phyloP scores from a whole-genome alignment of 1,284 basidiomycete species.

The Leucoagaricus sp. region DNA sequence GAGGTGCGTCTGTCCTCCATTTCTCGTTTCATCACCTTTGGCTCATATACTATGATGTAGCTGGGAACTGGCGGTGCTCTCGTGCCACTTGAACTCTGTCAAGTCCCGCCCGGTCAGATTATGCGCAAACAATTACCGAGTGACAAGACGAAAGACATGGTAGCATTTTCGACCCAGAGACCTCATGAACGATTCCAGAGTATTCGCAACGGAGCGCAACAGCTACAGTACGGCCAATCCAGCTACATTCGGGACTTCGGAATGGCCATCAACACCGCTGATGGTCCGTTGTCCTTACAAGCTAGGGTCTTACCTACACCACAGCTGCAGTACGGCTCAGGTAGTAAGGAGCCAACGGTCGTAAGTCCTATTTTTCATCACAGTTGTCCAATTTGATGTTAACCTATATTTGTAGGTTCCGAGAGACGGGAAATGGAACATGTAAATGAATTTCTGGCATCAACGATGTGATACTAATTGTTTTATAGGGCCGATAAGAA shows the following conservation, averaged over 20 bases:
- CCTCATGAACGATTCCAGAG: constrained; percentile 55
- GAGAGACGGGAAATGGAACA: constrained; percentile 69
- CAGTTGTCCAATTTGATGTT: constrained; percentile 1
- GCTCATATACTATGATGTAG: constrained; percentile 33
- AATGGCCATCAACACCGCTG: constrained; percentile 46
- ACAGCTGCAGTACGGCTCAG: constrained; percentile 56
- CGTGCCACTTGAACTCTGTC: constrained; percentile 67
- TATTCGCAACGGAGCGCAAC: constrained; percentile 49
- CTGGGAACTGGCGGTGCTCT: constrained; percentile 56
- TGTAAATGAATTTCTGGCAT: constrained; percentile 38
- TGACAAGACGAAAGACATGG: constrained; percentile 59
- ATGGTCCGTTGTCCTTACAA: constrained; percentile 45
- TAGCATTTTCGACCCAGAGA: constrained; percentile 69
- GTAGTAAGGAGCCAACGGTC: constrained; percentile 47
- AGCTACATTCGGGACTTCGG: constrained; percentile 70
- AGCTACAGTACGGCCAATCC: constrained; percentile 63
- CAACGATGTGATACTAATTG: not conserved
- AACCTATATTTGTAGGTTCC: constrained; percentile 40
- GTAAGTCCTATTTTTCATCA: constrained; percentile 35
- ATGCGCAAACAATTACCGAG: constrained; percentile 69
- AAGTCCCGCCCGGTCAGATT: constrained; percentile 65
- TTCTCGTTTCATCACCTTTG: not conserved
- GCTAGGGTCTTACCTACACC: constrained; percentile 62
- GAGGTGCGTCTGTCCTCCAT: constrained; percentile 59
- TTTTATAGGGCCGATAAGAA: constrained; percentile 59